Evolutionary conservation across 106 monocot genomes (phyloP), one percentile per base, ranked within the genome.

Genomic region (Dactylorhiza incarnata): DNA sequence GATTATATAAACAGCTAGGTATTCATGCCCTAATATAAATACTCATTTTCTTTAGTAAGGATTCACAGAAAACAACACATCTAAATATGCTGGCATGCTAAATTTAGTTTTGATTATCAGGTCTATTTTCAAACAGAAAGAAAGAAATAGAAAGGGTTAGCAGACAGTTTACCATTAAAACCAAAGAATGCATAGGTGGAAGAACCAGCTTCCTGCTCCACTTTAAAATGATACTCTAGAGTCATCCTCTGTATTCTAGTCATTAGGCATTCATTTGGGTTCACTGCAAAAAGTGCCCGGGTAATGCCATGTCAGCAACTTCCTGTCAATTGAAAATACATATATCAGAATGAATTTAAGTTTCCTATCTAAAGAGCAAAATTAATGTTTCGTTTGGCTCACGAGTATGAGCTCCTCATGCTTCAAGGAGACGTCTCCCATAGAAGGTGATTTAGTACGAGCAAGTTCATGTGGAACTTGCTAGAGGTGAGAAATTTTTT

Each of bases 281-380:
- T 89, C 75, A 91, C 90, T 91, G 90, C 94, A 94, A 88, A 73
- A 89, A 94, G 78, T 75, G 78, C 80, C 83, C 77, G 76, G 76
- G 81, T 84, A 84, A 84, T 81, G 72, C 86, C 82, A 86, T 47
- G 71, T 87, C 82, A 87, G 83, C 80, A 90, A 80, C 70, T 87
- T 87, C 83, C 87, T 89, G 89, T 85, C 87, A 92, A 80, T 85
- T 67, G 49, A 48, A 80, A 84, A 78, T 73, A 84, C 63, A 84
- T 79, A 72, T 77, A 92, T 92, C 80, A 92, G 85, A 87, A 81
- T 49, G 71, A 77, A 84, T 78, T 69, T 77, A 83, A 73, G 49
- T 45, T 78, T 66, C 48, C 77, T 73, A 66, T 59, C 51, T 12
- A 50, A 52, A 22, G 49, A 49, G 49, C 6, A 72, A 49, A 10